These are phyloP conservation scores for Rubus parviflorus DNA, from an alignment of 306 rosid species.

Conservation along the genomic window DNA sequence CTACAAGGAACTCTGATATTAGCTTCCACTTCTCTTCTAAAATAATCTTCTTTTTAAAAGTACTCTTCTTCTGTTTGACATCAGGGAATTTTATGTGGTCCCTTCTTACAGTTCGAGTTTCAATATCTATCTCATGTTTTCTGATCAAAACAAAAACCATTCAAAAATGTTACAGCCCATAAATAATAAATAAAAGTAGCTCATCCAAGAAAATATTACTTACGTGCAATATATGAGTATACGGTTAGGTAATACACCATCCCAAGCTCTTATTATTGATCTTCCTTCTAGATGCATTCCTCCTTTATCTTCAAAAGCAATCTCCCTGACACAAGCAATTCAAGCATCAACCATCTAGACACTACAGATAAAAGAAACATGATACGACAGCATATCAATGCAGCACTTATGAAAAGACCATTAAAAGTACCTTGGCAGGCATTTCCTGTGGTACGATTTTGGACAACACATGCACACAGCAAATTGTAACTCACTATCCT, in stretches of 20 bases:
- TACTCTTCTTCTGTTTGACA: constrained; percentile 30
- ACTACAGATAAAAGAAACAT: constrained; percentile 2
- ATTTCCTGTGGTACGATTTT: constrained; percentile 79
- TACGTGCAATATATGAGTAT: constrained; percentile 74
- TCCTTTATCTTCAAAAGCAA: constrained; percentile 36
- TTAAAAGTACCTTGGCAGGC: constrained; percentile 70
- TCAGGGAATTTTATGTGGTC: constrained; percentile 69
- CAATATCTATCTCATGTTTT: constrained; percentile 66
- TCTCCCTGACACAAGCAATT: constrained; percentile 55
- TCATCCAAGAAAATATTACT: constrained; percentile 33
- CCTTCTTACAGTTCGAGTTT: constrained; percentile 57
- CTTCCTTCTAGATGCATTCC: constrained; percentile 38
- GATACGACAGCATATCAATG: constrained; percentile 1
- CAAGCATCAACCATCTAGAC: constrained; percentile 33
- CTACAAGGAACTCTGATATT: constrained; percentile 20
- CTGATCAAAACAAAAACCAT: constrained; percentile 41
- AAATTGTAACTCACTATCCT: constrained; percentile 56
- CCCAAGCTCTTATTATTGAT: constrained; percentile 65
- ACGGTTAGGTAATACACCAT: constrained; percentile 44
- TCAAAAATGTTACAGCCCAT: constrained; percentile 17
- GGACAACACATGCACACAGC: constrained; percentile 97
- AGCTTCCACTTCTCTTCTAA: constrained; percentile 29
- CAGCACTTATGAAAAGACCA: constrained; percentile 8
- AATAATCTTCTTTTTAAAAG: constrained; percentile 22
- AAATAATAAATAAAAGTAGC: constrained; percentile 25